phyloP scores from a whole-genome alignment of 2,329 filamentous ascomycete species.

The Fusarium phyllophilum region DNA sequence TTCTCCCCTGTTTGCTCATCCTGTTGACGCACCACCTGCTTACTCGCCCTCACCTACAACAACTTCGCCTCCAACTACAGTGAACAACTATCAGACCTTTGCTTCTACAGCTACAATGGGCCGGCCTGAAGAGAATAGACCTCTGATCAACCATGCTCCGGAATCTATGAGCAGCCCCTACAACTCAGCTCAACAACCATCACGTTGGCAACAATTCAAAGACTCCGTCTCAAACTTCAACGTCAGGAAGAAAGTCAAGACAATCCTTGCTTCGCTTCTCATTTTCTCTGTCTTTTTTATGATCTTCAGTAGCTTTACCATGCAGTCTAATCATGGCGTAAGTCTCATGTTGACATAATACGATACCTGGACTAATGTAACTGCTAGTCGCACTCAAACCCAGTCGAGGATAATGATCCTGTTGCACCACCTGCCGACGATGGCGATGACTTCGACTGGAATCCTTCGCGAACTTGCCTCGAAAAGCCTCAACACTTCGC shows the following conservation, averaged over 20 bases:
- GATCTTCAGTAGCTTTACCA: conserved; percentile 40
- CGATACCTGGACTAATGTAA: background rate
- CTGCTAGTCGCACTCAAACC: conserved; percentile 26
- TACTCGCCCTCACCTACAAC: conserved; percentile 57
- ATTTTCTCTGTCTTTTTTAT: conserved; percentile 48
- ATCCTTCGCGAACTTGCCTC: conserved; percentile 40
- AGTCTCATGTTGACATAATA: background rate
- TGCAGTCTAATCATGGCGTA: conserved; percentile 43
- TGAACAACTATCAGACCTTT: conserved; percentile 58
- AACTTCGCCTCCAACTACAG: conserved; percentile 48
- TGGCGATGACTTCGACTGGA: conserved; percentile 43
- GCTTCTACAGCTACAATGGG: conserved; percentile 52
- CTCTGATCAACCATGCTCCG: conserved; percentile 55
- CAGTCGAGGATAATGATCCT: conserved; percentile 37
- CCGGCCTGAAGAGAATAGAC: conserved; percentile 53
- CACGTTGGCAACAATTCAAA: conserved; percentile 47
- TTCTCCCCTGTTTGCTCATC: conserved; percentile 29
- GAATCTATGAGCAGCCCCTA: conserved; percentile 58
- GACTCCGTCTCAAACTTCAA: conserved; percentile 28
- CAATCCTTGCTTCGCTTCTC: conserved; percentile 46
- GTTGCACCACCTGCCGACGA: conserved; percentile 39
- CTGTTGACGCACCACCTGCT: conserved; percentile 60
- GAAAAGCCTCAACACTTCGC: conserved; percentile 14
- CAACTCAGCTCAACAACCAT: conserved; percentile 31
- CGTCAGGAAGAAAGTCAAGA: conserved; percentile 45